phyloP scores from a whole-genome alignment of 257 asterid species.

The Jaltomata sinuosa region DNA sequence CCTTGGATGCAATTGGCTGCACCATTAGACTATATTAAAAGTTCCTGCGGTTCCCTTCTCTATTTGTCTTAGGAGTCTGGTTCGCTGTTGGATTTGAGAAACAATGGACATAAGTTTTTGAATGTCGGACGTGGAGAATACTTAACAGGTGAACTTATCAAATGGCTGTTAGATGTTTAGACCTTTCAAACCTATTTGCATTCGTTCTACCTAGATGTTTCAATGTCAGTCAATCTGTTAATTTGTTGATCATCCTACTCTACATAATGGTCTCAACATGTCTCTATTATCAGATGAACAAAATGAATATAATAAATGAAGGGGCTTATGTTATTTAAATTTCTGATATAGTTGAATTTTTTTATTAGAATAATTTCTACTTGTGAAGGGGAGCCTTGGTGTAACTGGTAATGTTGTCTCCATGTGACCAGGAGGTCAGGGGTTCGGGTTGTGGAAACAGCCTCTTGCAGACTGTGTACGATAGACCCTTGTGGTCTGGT shows the following conservation, averaged over 20 bases:
- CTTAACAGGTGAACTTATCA: background rate
- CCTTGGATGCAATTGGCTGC: background rate
- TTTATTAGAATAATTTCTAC: background rate
- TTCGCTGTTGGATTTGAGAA: background rate
- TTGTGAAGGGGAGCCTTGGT: no score
- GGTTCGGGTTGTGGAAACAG: no score
- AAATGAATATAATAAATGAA: background rate
- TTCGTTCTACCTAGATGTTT: background rate
- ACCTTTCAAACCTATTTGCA: background rate
- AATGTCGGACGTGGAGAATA: background rate
- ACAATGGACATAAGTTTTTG: background rate
- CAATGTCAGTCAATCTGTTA: no score
- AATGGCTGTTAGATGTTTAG: background rate
- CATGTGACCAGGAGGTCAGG: no score
- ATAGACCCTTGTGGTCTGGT: no score
- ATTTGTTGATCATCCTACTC: background rate
- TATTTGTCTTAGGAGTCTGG: background rate
- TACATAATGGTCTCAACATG: background rate
- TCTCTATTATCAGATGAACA: background rate
- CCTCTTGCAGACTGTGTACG: no score
- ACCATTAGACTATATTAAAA: background rate
- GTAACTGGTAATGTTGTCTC: no score
- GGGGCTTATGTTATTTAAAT: background rate
- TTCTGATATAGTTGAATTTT: background rate
- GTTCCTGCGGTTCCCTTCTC: background rate